phyloP scores from a whole-genome alignment of 106 monocot genomes.

The Cymbidium sinense region DNA sequence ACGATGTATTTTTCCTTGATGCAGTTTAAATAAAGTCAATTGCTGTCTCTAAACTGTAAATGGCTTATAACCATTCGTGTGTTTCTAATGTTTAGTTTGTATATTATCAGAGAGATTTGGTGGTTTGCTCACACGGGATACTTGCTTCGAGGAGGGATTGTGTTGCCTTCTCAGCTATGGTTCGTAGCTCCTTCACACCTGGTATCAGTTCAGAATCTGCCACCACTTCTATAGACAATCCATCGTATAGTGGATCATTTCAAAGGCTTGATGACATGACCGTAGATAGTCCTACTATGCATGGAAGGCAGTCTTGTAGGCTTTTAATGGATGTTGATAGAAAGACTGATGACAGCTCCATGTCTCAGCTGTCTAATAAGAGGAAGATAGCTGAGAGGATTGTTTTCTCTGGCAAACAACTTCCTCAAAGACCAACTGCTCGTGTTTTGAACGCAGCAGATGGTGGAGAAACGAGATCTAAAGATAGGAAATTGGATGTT shows the following conservation, averaged over 20 bases:
- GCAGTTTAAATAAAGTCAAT: not conserved
- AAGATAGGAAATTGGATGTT: slow-evolving; percentile 25
- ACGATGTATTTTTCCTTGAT: not conserved
- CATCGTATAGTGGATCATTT: slow-evolving; percentile 58
- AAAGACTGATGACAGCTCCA: slow-evolving; percentile 53
- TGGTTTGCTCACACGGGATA: slow-evolving; percentile 67
- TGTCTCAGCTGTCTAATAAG: slow-evolving; percentile 39
- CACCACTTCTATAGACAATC: slow-evolving; percentile 84
- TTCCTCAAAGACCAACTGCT: slow-evolving; percentile 44
- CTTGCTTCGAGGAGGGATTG: slow-evolving; percentile 67
- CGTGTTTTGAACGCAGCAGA: slow-evolving; percentile 13
- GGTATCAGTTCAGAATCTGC: slow-evolving; percentile 86
- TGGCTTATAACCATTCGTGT: not conserved
- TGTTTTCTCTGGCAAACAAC: slow-evolving; percentile 51
- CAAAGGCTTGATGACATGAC: slow-evolving; percentile 83
- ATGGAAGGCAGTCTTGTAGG: slow-evolving; percentile 27
- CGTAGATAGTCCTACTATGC: slow-evolving; percentile 54
- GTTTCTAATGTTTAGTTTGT: slow-evolving; percentile 4
- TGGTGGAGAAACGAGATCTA: slow-evolving; percentile 45
- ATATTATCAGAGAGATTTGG: slow-evolving; percentile 61
- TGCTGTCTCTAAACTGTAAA: too few relatives aligned
- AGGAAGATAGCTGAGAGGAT: slow-evolving; percentile 48
- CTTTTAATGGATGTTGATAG: slow-evolving; percentile 39
- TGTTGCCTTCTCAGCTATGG: slow-evolving; percentile 35
- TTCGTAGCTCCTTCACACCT: slow-evolving; percentile 30